These are phyloP conservation scores for Paraphaeosphaeria sporulosa DNA, from an alignment of 2,329 filamentous ascomycete genomes.

Conservation along the genomic window DNA sequence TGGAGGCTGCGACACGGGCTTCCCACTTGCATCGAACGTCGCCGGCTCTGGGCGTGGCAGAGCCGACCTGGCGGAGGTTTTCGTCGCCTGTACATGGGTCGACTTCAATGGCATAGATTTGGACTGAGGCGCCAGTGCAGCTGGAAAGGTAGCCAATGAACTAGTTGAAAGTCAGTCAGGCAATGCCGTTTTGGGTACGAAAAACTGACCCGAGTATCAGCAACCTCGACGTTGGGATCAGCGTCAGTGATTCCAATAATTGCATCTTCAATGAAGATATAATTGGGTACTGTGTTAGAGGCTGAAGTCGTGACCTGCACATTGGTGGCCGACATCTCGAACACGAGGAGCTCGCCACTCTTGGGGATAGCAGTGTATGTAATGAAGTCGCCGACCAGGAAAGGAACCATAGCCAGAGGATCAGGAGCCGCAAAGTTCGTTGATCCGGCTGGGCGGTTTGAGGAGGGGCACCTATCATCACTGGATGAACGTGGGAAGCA, in stretches of 20 bases:
- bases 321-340: slow-evolving; percentile 48
- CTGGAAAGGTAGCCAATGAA: slow-evolving; percentile 53
- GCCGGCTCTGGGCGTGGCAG: slow-evolving; percentile 37
- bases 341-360: slow-evolving; percentile 45
- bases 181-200: slow-evolving; percentile 18
- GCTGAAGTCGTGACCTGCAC: slow-evolving; percentile 50
- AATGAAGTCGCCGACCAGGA: slow-evolving; percentile 52
- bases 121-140: slow-evolving; percentile 41
- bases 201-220: slow-evolving; percentile 33
- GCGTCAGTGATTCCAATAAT: slow-evolving; percentile 51
- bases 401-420: slow-evolving; percentile 51
- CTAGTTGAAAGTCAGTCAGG: slow-evolving; percentile 17
- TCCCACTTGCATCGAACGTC: slow-evolving; percentile 53
- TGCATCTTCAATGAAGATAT: slow-evolving; percentile 54
- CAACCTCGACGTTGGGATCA: slow-evolving; percentile 46
- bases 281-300: slow-evolving; percentile 44
- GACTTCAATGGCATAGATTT: slow-evolving; percentile 52
- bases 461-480: slow-evolving; percentile 47
- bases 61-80: slow-evolving; percentile 40
- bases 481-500: slow-evolving; percentile 56
- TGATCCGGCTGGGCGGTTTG: slow-evolving; percentile 46
- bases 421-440: slow-evolving; percentile 44
- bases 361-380: slow-evolving; percentile 49
- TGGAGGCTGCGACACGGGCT: slow-evolving; percentile 37
- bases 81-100: slow-evolving; percentile 53